These are phyloP conservation scores for Ascochyta koolunga DNA, from an alignment of 2,329 filamentous ascomycete species.

Conservation along the genomic window DNA sequence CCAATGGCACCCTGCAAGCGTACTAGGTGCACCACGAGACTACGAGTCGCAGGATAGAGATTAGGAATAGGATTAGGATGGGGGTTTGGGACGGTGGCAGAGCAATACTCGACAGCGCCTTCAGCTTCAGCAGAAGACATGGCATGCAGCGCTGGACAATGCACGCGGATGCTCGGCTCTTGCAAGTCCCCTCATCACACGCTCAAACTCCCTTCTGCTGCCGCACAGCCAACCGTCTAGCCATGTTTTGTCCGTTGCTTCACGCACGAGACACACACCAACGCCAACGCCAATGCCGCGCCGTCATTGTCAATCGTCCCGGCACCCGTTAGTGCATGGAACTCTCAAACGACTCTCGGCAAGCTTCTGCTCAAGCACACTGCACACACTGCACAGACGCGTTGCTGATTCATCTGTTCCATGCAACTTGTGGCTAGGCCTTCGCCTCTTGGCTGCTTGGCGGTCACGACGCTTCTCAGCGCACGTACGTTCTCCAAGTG, in stretches of 20 bases:
- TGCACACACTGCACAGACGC: conserved; percentile 9
- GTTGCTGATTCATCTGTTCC: conserved; percentile 23
- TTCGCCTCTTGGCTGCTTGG: conserved; percentile 11
- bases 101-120: not conserved
- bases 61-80: no score
- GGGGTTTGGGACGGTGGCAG: not conserved
- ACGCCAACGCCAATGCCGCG: no score
- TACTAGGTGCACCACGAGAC: conserved; percentile 3
- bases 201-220: conserved; percentile 7
- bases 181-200: conserved; percentile 5
- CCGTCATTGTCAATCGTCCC: conserved; percentile 23
- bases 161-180: conserved; percentile 14
- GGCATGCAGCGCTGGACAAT: conserved; percentile 8
- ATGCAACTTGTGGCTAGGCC: conserved; percentile 19
- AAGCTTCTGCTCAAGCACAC: conserved; percentile 17
- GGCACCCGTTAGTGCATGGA: conserved; percentile 22
- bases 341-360: conserved; percentile 21
- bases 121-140: not conserved
- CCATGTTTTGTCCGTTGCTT: conserved; percentile 20
- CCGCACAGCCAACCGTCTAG: conserved; percentile 5
- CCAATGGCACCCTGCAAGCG: conserved; percentile 12
- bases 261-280: conserved; percentile 26
- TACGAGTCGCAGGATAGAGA: no score
- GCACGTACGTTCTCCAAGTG: conserved; percentile 17
- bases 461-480: conserved; percentile 3